Percentiles rank a stretch among this genome's conserved stretches.
Evolutionary conservation across 129 eudicot genomes (phyloP).

Genomic region (Flaveria trinervia): DNA sequence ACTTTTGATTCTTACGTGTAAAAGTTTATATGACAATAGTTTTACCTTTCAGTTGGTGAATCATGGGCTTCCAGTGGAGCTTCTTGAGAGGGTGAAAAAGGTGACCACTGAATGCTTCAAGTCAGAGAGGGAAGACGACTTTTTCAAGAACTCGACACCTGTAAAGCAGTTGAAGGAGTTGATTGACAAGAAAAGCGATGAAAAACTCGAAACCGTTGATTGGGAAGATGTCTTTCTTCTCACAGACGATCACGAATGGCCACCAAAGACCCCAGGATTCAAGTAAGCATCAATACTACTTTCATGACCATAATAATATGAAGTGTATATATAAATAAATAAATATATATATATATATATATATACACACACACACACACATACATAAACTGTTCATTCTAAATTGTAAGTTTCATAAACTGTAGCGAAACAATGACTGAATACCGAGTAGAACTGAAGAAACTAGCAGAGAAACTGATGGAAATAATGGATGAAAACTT

Average conservation of each 20-base stretch:
- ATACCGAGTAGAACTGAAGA: constrained; percentile 58
- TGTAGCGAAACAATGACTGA: constrained; percentile 61
- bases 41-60: constrained; percentile 50
- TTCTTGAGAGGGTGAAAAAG: constrained; percentile 77
- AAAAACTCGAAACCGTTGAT: constrained; percentile 61
- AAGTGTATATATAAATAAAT: no score
- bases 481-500: constrained; percentile 73
- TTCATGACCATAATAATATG: background rate
- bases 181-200: constrained; percentile 41
- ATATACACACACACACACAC: no score
- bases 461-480: constrained; percentile 54
- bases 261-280: constrained; percentile 60
- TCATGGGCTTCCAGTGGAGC: constrained; percentile 66
- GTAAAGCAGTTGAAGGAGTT: constrained; percentile 63
- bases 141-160: constrained; percentile 55
- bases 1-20: no score
- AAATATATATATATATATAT: no score
- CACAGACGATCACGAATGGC: constrained; percentile 74
- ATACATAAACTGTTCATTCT: background rate
- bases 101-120: constrained; percentile 70
- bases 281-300: constrained; percentile 45
- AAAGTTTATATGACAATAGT: background rate
- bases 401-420: background rate
- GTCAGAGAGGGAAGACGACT: constrained; percentile 64
- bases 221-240: constrained; percentile 80